These are phyloP conservation scores for Suhomyces anneliseae DNA, from an alignment of 1,139 yeast genomes.

Conservation along the genomic window DNA sequence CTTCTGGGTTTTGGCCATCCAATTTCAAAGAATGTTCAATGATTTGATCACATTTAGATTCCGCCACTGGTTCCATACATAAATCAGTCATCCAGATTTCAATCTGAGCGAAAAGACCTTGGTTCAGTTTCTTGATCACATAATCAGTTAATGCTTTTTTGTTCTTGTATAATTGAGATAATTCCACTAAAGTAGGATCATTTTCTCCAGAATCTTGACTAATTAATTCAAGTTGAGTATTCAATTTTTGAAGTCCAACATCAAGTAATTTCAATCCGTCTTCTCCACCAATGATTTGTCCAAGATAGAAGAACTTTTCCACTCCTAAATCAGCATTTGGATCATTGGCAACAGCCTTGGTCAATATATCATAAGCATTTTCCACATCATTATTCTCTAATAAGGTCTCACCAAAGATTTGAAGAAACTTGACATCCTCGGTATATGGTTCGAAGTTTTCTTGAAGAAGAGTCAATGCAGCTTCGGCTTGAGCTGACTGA, in stretches of 20 bases:
- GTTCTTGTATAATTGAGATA: conserved; percentile 29
- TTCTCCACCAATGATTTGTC: conserved; percentile 83
- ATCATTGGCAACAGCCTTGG: conserved; percentile 68
- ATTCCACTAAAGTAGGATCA: conserved; percentile 29
- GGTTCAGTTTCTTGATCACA: conserved; percentile 57
- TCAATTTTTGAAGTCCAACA: conserved; percentile 58
- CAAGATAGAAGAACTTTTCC: conserved; percentile 86
- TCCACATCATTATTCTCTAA: conserved; percentile 80
- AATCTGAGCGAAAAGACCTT: conserved; percentile 80
- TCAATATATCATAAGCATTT: conserved; percentile 66
- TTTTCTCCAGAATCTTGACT: conserved; percentile 24
- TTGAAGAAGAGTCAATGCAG: conserved; percentile 38
- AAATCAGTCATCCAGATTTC: conserved; percentile 99
- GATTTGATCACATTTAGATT: conserved; percentile 70
- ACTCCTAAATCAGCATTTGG: conserved; percentile 61
- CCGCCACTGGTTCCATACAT: conserved; percentile 93
- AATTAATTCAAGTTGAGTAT: conserved; percentile 36
- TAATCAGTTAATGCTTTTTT: conserved; percentile 31
- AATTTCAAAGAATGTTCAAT: conserved; percentile 64
- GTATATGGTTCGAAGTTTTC: conserved; percentile 29
- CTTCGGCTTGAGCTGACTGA: conserved; percentile 41
- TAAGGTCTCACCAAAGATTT: conserved; percentile 67
- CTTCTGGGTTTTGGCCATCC: conserved; percentile 68
- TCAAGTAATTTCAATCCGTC: conserved; percentile 71
- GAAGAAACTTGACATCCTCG: conserved; percentile 35